Evolutionary conservation across 1,284 basidiomycete species (phyloP).

Genomic region (Ustilago bromivora): DNA sequence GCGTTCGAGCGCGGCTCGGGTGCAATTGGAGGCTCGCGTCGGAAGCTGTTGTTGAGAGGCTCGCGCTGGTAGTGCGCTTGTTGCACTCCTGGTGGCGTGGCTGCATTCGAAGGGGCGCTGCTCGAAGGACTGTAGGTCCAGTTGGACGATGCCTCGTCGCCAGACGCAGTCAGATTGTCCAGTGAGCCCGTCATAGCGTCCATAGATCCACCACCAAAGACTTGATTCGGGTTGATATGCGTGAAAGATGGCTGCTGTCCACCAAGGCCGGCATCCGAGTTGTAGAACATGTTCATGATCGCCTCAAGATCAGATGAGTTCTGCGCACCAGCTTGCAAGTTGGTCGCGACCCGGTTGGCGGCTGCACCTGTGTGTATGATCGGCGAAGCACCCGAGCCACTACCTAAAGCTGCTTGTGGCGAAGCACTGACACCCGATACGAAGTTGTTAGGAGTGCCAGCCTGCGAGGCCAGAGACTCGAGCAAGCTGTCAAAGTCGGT

Average conservation of each 20-base stretch:
- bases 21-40: slow-evolving; percentile 36
- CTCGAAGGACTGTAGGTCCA: slow-evolving; percentile 63
- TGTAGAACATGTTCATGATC: slow-evolving; percentile 67
- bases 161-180: slow-evolving; percentile 42
- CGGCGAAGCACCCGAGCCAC: slow-evolving; percentile 43
- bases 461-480: slow-evolving; percentile 47
- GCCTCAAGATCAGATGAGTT: slow-evolving; percentile 53
- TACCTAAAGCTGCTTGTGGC: slow-evolving; percentile 37
- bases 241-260: slow-evolving; percentile 54
- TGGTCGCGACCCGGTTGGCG: slow-evolving; percentile 3
- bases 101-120: slow-evolving; percentile 49
- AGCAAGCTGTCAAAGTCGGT: slow-evolving; percentile 49
- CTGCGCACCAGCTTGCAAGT: slow-evolving; percentile 22
- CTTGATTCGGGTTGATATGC: slow-evolving; percentile 65
- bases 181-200: slow-evolving; percentile 36
- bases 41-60: slow-evolving; percentile 33
- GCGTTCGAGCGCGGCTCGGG: slow-evolving; percentile 37
- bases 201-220: slow-evolving; percentile 45
- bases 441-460: slow-evolving; percentile 30
- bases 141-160: slow-evolving; percentile 54
- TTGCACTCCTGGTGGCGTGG: slow-evolving; percentile 47
- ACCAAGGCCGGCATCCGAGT: slow-evolving; percentile 51
- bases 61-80: slow-evolving; percentile 54
- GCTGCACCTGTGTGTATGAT: slow-evolving; percentile 10
- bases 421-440: slow-evolving; percentile 31